These are phyloP conservation scores for Colletotrichum sansevieriae DNA, from an alignment of 2,329 filamentous ascomycete genomes.

Conservation along the genomic window DNA sequence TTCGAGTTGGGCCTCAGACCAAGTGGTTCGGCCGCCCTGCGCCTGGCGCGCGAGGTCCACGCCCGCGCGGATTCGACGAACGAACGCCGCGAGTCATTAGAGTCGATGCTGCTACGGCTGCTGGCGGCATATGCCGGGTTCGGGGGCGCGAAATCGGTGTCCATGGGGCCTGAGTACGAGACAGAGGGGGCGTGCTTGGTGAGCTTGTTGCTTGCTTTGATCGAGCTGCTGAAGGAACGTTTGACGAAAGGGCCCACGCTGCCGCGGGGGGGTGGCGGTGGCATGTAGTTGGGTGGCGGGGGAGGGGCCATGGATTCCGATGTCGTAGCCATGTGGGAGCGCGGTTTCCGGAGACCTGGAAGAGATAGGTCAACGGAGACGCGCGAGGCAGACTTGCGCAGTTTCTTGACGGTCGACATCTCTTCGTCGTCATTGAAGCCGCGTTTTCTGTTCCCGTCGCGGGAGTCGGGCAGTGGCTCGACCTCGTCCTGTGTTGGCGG, in stretches of 20 bases:
- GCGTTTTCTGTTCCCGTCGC: conserved; percentile 65
- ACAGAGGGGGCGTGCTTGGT: conserved; percentile 45
- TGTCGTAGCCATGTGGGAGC: conserved; percentile 43
- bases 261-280: conserved; percentile 14
- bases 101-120: conserved; percentile 42
- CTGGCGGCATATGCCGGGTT: conserved; percentile 28
- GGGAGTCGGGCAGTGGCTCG: conserved; percentile 45
- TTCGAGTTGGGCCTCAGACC: conserved; percentile 61
- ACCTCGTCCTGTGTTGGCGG: conserved; percentile 37
- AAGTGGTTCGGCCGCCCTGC: conserved; percentile 46
- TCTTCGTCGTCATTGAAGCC: conserved; percentile 54
- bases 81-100: conserved; percentile 35
- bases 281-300: conserved; percentile 33
- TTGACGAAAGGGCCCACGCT: conserved; percentile 28
- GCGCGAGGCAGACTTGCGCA: conserved; percentile 64
- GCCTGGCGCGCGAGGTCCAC: conserved; percentile 32
- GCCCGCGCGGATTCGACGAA: conserved; percentile 29
- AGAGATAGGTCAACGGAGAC: conserved; percentile 55
- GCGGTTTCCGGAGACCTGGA: conserved; percentile 50
- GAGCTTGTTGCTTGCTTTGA: conserved; percentile 45
- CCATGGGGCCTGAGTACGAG: conserved; percentile 24
- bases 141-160: conserved; percentile 25
- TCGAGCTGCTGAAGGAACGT: conserved; percentile 37
- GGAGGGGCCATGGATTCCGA: conserved; percentile 47
- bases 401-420: conserved; percentile 58